Base-by-base conservation (phyloP, 352 stramenopile species). In the Globisporangium orthogonon region DNA sequence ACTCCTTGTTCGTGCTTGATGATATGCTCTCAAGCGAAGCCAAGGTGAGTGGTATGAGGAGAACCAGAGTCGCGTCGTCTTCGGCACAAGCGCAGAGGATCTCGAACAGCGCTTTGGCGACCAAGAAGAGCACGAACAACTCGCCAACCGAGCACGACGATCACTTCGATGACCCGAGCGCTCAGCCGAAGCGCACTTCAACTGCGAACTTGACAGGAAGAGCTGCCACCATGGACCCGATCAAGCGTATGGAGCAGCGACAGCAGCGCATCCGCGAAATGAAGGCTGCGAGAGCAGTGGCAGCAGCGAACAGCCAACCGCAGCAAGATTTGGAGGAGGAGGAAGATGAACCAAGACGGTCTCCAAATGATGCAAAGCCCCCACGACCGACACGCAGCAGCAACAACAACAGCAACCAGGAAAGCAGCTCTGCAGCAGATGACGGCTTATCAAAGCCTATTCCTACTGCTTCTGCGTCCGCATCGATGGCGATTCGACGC, bases 191-290 rank as follows among this genome's bases (percentile, higher is more conserved):
- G 17, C 43, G 7, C 10, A 15, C 43, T 28, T 3, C 31, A 7
- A 7, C 7, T 9, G 14, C 31, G 31, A 18, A 1, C 15, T 7
- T 2, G 17, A 9, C 29, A 9, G 4, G 15, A 2, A 41, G 17
- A 31, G 52, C 15, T 1, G 39, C n/a, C 4, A 29, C 6, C 18
- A 44, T 23, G 6, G 43, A 59, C 18, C 52, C 52, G n/a, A 35
- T 70, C 9, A 61, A 41, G 40, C 60, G 61, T 30, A 78, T 78
- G 70, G 75, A 81, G 41, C 56, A 60, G 48, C 56, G 75, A 31
- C 68, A 83, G 4, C 50, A 73, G 17, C 47, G 59, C 3, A 52
- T 71, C 29, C 58, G 65, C 31, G 49, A 79, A 56, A 64, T 52
- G 46, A 51, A 63, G 40, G 28, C 43, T 17, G 11, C 60, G 70